Evolutionary conservation across 805 yeast genomes (phyloP).

Genomic region (Nakazawaea populi): DNA sequence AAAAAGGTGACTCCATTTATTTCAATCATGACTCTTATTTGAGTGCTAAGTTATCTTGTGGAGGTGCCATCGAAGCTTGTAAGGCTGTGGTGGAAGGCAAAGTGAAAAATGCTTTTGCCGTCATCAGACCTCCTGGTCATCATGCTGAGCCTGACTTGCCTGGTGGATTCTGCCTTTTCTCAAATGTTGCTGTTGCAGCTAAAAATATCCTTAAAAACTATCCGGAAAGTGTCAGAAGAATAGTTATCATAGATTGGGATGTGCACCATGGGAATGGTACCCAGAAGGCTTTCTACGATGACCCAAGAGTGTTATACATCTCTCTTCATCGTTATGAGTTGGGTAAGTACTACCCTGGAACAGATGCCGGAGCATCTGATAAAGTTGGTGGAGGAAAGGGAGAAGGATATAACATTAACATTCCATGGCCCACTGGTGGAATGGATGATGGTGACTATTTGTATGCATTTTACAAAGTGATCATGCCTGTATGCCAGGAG

Average conservation of each 20-base stretch:
- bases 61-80: conserved; percentile 96
- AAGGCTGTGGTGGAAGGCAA: conserved; percentile 89
- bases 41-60: conserved; percentile 89
- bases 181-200: conserved; percentile 97
- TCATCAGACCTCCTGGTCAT: conserved; percentile 98
- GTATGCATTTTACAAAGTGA: conserved; percentile 79
- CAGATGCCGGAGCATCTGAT: conserved; percentile 74
- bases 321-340: conserved; percentile 90
- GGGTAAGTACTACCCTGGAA: conserved; percentile 93
- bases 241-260: conserved; percentile 93
- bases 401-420: conserved; percentile 79
- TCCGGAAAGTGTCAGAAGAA: conserved; percentile 82
- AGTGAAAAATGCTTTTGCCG: conserved; percentile 89
- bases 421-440: conserved; percentile 91
- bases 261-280: conserved; percentile 99
- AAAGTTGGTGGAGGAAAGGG: conserved; percentile 85
- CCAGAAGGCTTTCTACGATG: conserved; percentile 83
- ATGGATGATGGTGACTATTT: conserved; percentile 95
- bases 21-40: conserved; percentile 84
- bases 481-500: conserved; percentile 85
- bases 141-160: conserved; percentile 98
- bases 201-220: conserved; percentile 72
- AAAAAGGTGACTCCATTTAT: conserved; percentile 89
- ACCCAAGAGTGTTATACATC: conserved; percentile 85
- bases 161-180: conserved; percentile 94